A percentile compares a stretch with the other conserved stretches of the same genome.
phyloP scores from a whole-genome alignment of 2,329 filamentous ascomycete genomes.

The Thelonectria discophora region DNA sequence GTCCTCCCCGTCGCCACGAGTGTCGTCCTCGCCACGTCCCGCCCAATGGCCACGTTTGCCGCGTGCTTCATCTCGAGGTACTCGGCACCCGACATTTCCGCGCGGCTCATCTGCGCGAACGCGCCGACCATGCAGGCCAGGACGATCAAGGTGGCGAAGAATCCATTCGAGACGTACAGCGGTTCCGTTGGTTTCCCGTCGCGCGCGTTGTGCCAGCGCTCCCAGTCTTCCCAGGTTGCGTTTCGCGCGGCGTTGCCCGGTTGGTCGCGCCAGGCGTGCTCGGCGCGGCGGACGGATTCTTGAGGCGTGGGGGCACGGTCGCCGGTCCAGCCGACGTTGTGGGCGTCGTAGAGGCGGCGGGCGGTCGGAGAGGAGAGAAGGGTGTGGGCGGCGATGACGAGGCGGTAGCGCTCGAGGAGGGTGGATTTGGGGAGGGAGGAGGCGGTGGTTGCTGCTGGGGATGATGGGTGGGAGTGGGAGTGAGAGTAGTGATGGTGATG shows the following conservation, averaged over 20 bases:
- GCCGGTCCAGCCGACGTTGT: constrained; percentile 80
- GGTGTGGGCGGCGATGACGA: constrained; percentile 87
- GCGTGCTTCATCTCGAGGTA: constrained; percentile 73
- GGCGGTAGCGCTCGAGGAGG: constrained; percentile 87
- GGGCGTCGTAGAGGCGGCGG: constrained; percentile 82
- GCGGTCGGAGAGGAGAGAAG: constrained; percentile 85
- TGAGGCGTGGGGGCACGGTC: constrained; percentile 64
- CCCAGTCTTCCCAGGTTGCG: constrained; percentile 99
- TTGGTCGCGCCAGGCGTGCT: constrained; percentile 59
- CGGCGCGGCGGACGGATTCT: constrained; percentile 48
- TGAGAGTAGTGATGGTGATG: too few relatives aligned
- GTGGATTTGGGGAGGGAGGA: constrained; percentile 59
- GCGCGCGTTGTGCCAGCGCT: constrained; percentile 74
- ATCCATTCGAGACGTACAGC: constrained; percentile 78
- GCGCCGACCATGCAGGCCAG: constrained; percentile 74
- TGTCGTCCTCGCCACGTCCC: constrained; percentile 64
- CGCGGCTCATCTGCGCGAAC: constrained; percentile 75
- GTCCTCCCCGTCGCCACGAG: constrained; percentile 61
- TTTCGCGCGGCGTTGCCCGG: constrained; percentile 68
- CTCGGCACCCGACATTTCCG: constrained; percentile 67
- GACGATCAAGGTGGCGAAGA: constrained; percentile 76
- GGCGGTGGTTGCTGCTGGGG: constrained; percentile 26
- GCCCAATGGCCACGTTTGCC: constrained; percentile 71
- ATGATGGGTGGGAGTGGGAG: too few relatives aligned
- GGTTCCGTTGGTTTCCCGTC: constrained; percentile 58